These are phyloP conservation scores for Aspergillus sp. DNA, from an alignment of 2,329 filamentous ascomycete species.

Conservation along the genomic window DNA sequence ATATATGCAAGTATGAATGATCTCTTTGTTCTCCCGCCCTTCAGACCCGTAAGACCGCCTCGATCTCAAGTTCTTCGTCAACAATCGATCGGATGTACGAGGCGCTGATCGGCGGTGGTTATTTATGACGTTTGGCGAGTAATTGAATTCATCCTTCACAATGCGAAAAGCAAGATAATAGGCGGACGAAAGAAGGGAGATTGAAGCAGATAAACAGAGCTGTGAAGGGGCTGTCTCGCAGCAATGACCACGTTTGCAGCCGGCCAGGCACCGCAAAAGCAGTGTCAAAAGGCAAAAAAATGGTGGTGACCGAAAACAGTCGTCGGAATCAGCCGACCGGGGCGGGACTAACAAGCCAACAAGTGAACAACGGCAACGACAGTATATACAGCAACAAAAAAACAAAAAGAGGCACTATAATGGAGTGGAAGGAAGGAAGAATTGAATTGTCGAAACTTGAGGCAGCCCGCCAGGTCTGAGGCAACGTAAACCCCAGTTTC, in stretches of 20 bases:
- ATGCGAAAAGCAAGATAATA: background rate
- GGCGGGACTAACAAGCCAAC: background rate
- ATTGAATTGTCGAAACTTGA: background rate
- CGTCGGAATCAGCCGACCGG: background rate
- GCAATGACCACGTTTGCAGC: conserved; percentile 10
- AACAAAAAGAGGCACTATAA: background rate
- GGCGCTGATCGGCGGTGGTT: conserved; percentile 8
- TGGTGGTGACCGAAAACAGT: conserved; percentile 5
- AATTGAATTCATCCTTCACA: conserved; percentile 14
- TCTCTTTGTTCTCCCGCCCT: background rate
- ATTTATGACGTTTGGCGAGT: conserved; percentile 5
- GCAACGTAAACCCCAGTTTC: conserved; percentile 4
- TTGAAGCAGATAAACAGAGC: background rate
- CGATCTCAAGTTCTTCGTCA: background rate
- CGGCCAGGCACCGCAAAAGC: conserved; percentile 2
- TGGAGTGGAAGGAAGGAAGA: background rate
- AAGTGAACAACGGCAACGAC: background rate
- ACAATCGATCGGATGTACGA: background rate
- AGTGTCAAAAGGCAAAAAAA: background rate
- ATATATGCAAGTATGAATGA: background rate
- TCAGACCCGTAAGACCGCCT: background rate
- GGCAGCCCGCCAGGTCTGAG: background rate
- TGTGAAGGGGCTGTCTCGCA: background rate
- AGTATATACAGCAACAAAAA: conserved; percentile 1
- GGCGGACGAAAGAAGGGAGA: background rate